Evolutionary conservation across 768 basidiomycete genomes (phyloP).

Genomic region (Amanita pseudoporphyria): DNA sequence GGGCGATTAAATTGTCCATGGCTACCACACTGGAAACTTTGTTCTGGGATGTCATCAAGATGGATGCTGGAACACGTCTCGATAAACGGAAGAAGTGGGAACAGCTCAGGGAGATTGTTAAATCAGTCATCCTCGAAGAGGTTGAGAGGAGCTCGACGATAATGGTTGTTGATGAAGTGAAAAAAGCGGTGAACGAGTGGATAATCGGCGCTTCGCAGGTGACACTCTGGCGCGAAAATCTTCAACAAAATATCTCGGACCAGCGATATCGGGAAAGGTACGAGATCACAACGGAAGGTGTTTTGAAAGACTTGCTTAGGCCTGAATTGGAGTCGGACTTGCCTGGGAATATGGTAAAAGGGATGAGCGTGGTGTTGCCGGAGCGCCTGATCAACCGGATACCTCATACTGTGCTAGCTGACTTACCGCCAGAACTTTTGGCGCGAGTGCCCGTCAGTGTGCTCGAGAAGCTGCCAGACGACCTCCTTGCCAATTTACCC

Average conservation of each 20-base stretch:
- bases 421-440: not conserved
- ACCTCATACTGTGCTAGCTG: not conserved
- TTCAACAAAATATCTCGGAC: not conserved
- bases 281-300: not conserved
- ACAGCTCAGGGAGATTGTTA: not conserved
- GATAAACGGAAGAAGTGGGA: not conserved
- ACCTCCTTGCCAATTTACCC: slow-evolving; percentile 26
- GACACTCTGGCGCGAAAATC: slow-evolving; percentile 2
- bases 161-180: not conserved
- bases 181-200: not conserved
- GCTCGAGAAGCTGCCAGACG: slow-evolving; percentile 3
- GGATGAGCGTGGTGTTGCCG: not conserved
- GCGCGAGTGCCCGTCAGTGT: not conserved
- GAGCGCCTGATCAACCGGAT: not conserved
- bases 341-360: not conserved
- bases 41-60: not conserved
- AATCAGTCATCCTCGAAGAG: not conserved
- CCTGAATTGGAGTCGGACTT: not conserved
- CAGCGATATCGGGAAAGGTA: not conserved
- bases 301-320: not conserved
- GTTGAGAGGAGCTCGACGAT: not conserved
- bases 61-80: not conserved
- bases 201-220: not conserved
- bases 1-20: not conserved
- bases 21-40: not conserved